Evolutionary conservation across 331 rosid species (phyloP).

Genomic region (Quercus tomentella): DNA sequence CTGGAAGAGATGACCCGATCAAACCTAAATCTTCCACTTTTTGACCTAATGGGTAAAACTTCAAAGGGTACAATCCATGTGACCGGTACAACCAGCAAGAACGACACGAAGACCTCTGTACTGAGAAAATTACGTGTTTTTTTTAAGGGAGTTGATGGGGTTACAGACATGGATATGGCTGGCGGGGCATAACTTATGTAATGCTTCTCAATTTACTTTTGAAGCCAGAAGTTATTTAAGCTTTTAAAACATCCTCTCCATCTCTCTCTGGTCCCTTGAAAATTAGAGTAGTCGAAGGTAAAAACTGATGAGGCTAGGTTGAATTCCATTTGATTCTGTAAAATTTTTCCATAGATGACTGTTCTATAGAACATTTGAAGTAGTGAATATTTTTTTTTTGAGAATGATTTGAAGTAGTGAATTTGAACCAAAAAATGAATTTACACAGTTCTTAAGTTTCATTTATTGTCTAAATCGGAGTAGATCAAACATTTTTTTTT

Average conservation of each 20-base stretch:
- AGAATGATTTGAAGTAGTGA: not conserved
- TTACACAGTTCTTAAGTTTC: conserved; percentile 12
- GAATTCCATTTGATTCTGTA: conserved; percentile 30
- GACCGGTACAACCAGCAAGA: conserved; percentile 54
- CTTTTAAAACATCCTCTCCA: conserved; percentile 4
- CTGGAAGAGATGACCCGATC: conserved; percentile 97
- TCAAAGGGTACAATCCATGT: conserved; percentile 71
- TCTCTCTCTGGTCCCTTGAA: not conserved
- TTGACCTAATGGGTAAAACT: conserved; percentile 67
- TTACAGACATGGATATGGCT: conserved; percentile 89
- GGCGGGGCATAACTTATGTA: conserved; percentile 58
- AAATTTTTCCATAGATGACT: conserved; percentile 12
- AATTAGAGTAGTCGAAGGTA: conserved; percentile 7
- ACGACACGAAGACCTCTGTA: conserved; percentile 53
- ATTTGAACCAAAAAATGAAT: conserved; percentile 19
- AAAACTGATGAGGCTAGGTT: conserved; percentile 35
- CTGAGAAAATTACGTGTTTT: conserved; percentile 66
- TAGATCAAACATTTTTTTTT: not conserved
- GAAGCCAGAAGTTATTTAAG: not conserved
- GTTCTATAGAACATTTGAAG: not conserved
- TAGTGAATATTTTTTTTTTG: conserved; percentile 6
- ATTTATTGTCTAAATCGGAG: conserved; percentile 10
- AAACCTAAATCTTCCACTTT: conserved; percentile 57
- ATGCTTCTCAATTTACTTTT: conserved; percentile 10
- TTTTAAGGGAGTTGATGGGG: conserved; percentile 83